Percentiles rank a stretch among this genome's conserved stretches.
Evolutionary conservation across 768 basidiomycete genomes (phyloP).

Genomic region (Amanita thiersii): DNA sequence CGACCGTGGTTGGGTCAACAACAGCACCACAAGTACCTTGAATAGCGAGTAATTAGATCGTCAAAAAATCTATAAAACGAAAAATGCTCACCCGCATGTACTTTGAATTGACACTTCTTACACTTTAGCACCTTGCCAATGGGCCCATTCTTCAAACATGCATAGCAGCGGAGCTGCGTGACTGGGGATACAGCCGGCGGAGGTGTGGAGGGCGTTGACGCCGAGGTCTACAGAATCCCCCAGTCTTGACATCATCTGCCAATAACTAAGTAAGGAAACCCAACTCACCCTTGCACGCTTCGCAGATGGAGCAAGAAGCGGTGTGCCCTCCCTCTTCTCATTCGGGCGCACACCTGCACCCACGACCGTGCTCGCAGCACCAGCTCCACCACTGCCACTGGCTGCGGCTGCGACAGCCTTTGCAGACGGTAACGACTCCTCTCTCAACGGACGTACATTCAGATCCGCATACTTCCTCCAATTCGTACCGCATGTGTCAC

Average conservation of each 20-base stretch:
- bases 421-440: slow-evolving; percentile 45
- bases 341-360: slow-evolving; percentile 34
- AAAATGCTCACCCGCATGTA: slow-evolving; percentile 64
- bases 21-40: slow-evolving; percentile 63
- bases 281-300: slow-evolving; percentile 38
- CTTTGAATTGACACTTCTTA: slow-evolving; percentile 67
- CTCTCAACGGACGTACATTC: slow-evolving; percentile 63
- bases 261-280: slow-evolving; percentile 1
- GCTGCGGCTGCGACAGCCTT: too few relatives aligned
- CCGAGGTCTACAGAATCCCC: slow-evolving; percentile 41
- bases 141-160: slow-evolving; percentile 70
- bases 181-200: slow-evolving; percentile 46
- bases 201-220: slow-evolving; percentile 51
- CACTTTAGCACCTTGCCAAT: slow-evolving; percentile 76
- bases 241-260: neutral
- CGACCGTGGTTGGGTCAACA: slow-evolving; percentile 52
- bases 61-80: neutral
- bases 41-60: slow-evolving; percentile 8
- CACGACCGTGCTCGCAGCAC: too few relatives aligned
- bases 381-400: too few relatives aligned
- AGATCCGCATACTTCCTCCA: slow-evolving; percentile 94
- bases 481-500: slow-evolving; percentile 77
- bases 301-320: slow-evolving; percentile 33
- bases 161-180: slow-evolving; percentile 64
- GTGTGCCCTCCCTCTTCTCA: slow-evolving; percentile 61